A percentile compares a stretch with the other conserved stretches of the same genome.
These are phyloP conservation scores for Globisporangium spiculum DNA, from an alignment of 352 stramenopile species.

Conservation along the genomic window DNA sequence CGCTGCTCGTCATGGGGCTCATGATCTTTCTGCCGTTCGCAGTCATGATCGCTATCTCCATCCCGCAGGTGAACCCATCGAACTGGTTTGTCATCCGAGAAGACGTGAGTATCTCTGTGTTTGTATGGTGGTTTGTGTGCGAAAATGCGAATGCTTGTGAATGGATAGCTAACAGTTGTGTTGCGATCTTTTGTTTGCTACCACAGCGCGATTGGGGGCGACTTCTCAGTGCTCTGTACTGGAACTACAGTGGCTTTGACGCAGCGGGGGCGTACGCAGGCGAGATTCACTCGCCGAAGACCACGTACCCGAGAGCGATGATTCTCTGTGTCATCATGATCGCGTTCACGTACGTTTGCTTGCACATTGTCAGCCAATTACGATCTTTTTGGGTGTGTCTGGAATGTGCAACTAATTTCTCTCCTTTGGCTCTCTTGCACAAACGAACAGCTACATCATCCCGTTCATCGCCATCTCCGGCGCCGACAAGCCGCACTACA, in stretches of 20 bases:
- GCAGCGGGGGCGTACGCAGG: slow-evolving; percentile 65
- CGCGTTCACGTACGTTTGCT: slow-evolving; percentile 46
- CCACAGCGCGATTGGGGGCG: slow-evolving; percentile 54
- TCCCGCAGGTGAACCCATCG: slow-evolving; percentile 56
- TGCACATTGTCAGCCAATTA: neutral
- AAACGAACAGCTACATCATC: slow-evolving; percentile 32
- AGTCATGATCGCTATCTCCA: slow-evolving; percentile 44
- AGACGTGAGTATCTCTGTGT: slow-evolving; percentile 31
- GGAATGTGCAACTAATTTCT: neutral
- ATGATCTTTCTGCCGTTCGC: slow-evolving; percentile 71
- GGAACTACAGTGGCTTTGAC: slow-evolving; percentile 84
- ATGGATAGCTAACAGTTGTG: neutral
- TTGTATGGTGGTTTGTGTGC: neutral
- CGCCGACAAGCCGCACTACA: slow-evolving; percentile 71
- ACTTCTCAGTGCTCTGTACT: slow-evolving; percentile 72
- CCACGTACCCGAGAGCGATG: slow-evolving; percentile 76
- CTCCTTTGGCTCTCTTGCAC: neutral
- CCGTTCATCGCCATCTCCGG: slow-evolving; percentile 69
- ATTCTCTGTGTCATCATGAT: slow-evolving; percentile 73
- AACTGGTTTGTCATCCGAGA: slow-evolving; percentile 71
- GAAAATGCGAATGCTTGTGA: neutral
- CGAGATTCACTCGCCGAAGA: slow-evolving; percentile 67
- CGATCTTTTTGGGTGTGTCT: neutral
- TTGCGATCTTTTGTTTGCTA: neutral
- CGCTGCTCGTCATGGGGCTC: slow-evolving; percentile 55